These are phyloP conservation scores for Moniliophthora roreri DNA, from an alignment of 1,284 basidiomycete species.

Conservation along the genomic window DNA sequence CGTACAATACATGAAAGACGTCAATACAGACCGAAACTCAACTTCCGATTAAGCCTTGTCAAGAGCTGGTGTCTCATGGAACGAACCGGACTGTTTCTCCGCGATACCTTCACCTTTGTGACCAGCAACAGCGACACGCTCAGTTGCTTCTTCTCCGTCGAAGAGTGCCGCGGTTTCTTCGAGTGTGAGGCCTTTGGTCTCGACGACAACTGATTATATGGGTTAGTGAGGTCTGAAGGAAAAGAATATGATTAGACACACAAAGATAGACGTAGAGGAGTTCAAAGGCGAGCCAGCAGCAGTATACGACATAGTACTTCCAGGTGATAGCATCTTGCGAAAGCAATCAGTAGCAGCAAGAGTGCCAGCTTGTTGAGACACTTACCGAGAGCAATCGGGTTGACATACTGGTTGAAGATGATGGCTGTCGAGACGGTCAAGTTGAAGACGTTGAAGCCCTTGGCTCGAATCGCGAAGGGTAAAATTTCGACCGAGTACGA, in stretches of 20 bases:
- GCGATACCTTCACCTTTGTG: neutral
- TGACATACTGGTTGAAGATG: constrained; percentile 81
- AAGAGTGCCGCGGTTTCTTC: constrained; percentile 75
- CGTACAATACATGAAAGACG: too few relatives aligned
- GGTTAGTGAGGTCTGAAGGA: too few relatives aligned
- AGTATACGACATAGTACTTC: constrained; percentile 47
- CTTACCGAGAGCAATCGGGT: constrained; percentile 62
- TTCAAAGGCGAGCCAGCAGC: constrained; percentile 67
- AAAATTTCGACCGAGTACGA: constrained; percentile 76
- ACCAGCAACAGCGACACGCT: constrained; percentile 33
- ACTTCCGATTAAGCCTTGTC: too few relatives aligned
- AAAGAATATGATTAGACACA: constrained; percentile 20
- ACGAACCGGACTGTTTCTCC: too few relatives aligned
- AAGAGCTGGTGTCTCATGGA: too few relatives aligned
- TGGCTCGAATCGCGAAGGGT: constrained; percentile 70
- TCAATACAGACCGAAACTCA: too few relatives aligned
- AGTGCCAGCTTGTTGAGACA: neutral
- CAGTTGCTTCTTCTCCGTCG: constrained; percentile 56
- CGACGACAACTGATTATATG: constrained; percentile 40
- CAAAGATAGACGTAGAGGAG: constrained; percentile 62
- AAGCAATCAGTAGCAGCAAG: neutral
- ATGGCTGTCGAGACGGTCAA: constrained; percentile 64
- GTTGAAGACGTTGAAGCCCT: constrained; percentile 75
- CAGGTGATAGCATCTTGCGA: constrained; percentile 26
- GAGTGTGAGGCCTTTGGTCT: constrained; percentile 70